phyloP scores from a whole-genome alignment of 805 yeast genomes.

The Suhomyces emberorum region DNA sequence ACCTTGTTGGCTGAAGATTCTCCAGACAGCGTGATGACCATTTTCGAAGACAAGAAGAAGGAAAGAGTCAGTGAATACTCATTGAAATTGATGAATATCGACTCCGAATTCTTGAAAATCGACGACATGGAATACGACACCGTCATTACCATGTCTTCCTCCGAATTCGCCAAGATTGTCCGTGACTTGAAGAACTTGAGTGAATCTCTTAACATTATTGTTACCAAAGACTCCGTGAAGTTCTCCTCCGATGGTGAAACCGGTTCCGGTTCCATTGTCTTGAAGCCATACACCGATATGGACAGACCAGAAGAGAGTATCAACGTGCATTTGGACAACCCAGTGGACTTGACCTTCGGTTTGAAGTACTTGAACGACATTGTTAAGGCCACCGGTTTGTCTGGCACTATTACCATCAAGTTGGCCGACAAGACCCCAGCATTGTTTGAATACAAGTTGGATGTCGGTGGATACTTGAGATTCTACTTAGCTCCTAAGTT shows the following conservation, averaged over 20 bases:
- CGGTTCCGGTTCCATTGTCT: constrained; percentile 81
- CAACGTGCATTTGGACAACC: constrained; percentile 74
- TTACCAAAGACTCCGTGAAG: constrained; percentile 88
- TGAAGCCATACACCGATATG: constrained; percentile 80
- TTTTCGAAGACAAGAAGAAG: constrained; percentile 87
- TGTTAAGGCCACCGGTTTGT: constrained; percentile 82
- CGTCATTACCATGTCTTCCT: constrained; percentile 79
- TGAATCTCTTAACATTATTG: constrained; percentile 81
- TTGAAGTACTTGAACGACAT: constrained; percentile 87
- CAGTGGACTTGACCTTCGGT: constrained; percentile 88
- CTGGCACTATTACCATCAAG: constrained; percentile 75
- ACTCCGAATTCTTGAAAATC: constrained; percentile 87
- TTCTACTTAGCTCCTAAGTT: constrained; percentile 98
- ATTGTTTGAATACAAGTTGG: constrained; percentile 83
- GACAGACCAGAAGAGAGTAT: constrained; percentile 77
- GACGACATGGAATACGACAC: constrained; percentile 93
- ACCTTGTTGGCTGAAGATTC: constrained; percentile 87
- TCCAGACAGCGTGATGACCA: constrained; percentile 66
- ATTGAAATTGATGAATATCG: constrained; percentile 92
- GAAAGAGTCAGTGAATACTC: constrained; percentile 91
- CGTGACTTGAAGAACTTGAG: constrained; percentile 83
- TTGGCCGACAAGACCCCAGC: constrained; percentile 92
- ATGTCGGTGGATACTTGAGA: constrained; percentile 83
- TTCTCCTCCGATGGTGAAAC: constrained; percentile 89
- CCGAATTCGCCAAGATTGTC: constrained; percentile 84